Conservation (phyloP, 1,284 basidiomycete genomes). For the Fomitopsis schrenkii region DNA sequence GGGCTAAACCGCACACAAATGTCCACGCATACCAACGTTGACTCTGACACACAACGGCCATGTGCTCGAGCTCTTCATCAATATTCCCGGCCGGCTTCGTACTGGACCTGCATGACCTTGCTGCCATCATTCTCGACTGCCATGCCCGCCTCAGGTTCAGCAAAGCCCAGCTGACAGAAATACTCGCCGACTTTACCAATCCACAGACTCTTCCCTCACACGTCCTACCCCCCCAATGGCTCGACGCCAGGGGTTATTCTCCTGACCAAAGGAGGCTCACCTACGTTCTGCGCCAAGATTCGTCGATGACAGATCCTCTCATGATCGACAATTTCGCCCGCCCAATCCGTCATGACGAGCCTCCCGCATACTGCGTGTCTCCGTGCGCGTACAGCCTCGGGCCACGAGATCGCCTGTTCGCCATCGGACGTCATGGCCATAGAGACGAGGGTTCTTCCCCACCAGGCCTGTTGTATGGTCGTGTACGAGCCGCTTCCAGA, state of each 20-base stretch:
- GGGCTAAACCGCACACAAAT: no score
- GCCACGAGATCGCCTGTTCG: slow-evolving; percentile 14
- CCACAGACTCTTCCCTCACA: slow-evolving; percentile 12
- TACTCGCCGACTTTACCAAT: slow-evolving; percentile 9
- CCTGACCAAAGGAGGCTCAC: slow-evolving; percentile 8
- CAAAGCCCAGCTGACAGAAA: slow-evolving; percentile 16
- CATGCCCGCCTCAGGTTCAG: slow-evolving; percentile 11
- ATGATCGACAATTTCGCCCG: slow-evolving; percentile 14
- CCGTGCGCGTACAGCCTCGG: slow-evolving; percentile 15
- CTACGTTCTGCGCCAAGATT: slow-evolving; percentile 14
- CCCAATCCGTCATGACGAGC: slow-evolving; percentile 14
- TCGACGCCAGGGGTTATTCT: not conserved
- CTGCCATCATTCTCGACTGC: slow-evolving; percentile 15
- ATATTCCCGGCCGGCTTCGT: slow-evolving; percentile 6
- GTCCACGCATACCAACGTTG: no score
- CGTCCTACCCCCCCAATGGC: slow-evolving; percentile 13
- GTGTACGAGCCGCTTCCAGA: slow-evolving; percentile 14
- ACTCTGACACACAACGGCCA: no score
- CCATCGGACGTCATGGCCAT: slow-evolving; percentile 15
- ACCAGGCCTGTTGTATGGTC: slow-evolving; percentile 18
- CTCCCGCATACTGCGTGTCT: slow-evolving; percentile 17
- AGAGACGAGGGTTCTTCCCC: slow-evolving; percentile 14
- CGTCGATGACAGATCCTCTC: not conserved
- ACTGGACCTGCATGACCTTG: slow-evolving; percentile 21
- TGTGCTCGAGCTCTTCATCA: not conserved